These are phyloP conservation scores for Hippophae gyantsensis DNA, from an alignment of 306 rosid genomes.

Conservation along the genomic window DNA sequence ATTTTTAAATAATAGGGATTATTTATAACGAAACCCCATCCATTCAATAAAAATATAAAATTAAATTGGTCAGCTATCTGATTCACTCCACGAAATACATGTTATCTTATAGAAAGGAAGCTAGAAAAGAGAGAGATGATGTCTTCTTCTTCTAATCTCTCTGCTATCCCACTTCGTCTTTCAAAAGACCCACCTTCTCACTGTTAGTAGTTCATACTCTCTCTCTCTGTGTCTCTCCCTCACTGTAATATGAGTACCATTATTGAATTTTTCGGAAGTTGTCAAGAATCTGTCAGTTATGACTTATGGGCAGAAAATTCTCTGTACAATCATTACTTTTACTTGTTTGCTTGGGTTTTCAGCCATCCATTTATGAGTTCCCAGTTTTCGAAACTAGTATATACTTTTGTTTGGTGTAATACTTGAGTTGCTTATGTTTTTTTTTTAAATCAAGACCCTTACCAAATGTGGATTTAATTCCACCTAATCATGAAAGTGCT, in stretches of 20 bases:
- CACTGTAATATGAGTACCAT: not conserved
- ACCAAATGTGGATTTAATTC: too few relatives aligned
- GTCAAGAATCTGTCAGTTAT: not conserved
- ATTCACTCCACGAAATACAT: too few relatives aligned
- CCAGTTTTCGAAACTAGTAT: not conserved
- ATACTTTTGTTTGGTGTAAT: too few relatives aligned
- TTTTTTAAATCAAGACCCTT: too few relatives aligned
- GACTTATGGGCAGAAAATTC: not conserved
- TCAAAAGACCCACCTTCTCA: slow-evolving; percentile 17
- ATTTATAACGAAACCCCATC: too few relatives aligned
- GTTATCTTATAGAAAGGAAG: not conserved
- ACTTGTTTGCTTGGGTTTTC: not conserved
- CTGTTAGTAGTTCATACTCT: slow-evolving; percentile 21
- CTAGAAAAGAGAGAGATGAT: slow-evolving; percentile 14
- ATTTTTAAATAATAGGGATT: too few relatives aligned
- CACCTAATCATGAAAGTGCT: too few relatives aligned
- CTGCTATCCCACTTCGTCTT: slow-evolving; percentile 35
- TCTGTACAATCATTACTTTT: not conserved
- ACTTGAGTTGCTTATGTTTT: too few relatives aligned
- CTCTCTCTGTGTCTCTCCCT: slow-evolving; percentile 1
- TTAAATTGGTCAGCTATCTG: too few relatives aligned
- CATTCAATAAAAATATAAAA: too few relatives aligned
- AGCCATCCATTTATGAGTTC: not conserved
- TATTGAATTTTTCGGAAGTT: not conserved
- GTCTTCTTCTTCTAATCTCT: slow-evolving; percentile 46